Evolutionary conservation across 2,329 filamentous ascomycete species (phyloP), one percentile per base, ranked within the genome.

Genomic region (Aspergillus phoenicis): DNA sequence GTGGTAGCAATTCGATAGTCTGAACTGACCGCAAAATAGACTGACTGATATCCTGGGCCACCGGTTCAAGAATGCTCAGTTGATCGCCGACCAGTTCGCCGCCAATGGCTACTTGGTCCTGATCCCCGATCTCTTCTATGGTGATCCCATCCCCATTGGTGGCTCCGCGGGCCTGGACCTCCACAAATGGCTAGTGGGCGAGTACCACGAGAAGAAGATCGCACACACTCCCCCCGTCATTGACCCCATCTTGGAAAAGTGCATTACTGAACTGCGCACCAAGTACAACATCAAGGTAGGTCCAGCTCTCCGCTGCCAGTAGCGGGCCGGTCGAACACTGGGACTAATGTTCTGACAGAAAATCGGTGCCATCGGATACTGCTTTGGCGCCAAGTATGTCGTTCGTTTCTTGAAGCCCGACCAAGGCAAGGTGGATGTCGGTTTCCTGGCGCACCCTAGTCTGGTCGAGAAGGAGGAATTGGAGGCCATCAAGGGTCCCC

Each of bases 361-460:
- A 58, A 41, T 58, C 33, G 56, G 56, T 8, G 56, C 47, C n/a
- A 58, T 58, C 20, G 56, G 56, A 5, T 58, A 58, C 45, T 58
- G 56, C 33, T 58, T 58, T 33, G 56, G 56, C 5, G 68, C 64
- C 28, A 73, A 88, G 83, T 91, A 90, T 72, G 85, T 90, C n/a
- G 82, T 85, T 47, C 85, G 91, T 30, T 87, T 88, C 78, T 84
- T 86, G 65, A 66, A 81, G 76, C 82, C 83, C 59, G 82, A 78
- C 36, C 71, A 81, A 58, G 85, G 85, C 60, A 59, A 47, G 10
- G 83, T 92, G 62, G 82, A 89, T 59, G 89, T 84, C 49, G 90
- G 88, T 39, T 93, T 83, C 74, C 75, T 87, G 13, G 90, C 90
- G 1, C 91, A 93, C 75, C 90, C 90, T 0, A 88, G 85, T 51